These are phyloP conservation scores for Golubevia pallescens DNA, from an alignment of 1,284 basidiomycete genomes.

Conservation along the genomic window DNA sequence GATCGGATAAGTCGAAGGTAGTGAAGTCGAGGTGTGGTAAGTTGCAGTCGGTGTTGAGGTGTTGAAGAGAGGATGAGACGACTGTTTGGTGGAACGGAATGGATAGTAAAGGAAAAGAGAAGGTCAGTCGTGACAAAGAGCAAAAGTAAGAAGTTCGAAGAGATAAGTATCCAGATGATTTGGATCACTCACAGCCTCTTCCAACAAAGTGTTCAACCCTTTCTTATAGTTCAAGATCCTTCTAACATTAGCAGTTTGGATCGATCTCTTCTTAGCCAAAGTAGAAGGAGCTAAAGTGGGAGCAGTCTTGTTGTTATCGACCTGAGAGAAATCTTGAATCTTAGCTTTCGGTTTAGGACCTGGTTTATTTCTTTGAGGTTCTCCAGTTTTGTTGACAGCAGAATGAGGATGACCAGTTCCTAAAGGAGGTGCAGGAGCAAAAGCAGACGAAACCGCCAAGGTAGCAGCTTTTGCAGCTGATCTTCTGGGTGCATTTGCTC, in stretches of 20 bases:
- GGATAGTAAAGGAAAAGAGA: background rate
- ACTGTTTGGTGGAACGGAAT: no score
- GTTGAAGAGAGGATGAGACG: slow-evolving; percentile 5
- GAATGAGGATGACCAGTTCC: background rate
- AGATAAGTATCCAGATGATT: no score
- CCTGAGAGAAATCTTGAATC: background rate
- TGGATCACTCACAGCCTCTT: slow-evolving; percentile 14
- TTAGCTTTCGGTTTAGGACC: slow-evolving; percentile 2
- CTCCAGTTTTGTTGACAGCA: slow-evolving; percentile 4
- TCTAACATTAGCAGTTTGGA: slow-evolving; percentile 13
- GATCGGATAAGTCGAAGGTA: slow-evolving; percentile 1
- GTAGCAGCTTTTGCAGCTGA: background rate
- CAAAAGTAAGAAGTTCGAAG: no score
- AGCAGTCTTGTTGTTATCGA: background rate
- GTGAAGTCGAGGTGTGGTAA: background rate
- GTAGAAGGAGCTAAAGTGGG: slow-evolving; percentile 9
- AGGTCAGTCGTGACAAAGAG: background rate
- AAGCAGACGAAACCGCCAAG: background rate
- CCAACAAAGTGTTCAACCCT: slow-evolving; percentile 10
- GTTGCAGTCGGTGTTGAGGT: slow-evolving; percentile 6
- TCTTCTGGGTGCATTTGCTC: background rate
- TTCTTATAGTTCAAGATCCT: slow-evolving; percentile 14
- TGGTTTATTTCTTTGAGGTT: background rate
- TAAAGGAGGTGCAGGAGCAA: background rate
- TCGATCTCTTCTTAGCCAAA: slow-evolving; percentile 6